phyloP scores from a whole-genome alignment of 192 early-diverging fungal species.

The Coemansia umbellata region DNA sequence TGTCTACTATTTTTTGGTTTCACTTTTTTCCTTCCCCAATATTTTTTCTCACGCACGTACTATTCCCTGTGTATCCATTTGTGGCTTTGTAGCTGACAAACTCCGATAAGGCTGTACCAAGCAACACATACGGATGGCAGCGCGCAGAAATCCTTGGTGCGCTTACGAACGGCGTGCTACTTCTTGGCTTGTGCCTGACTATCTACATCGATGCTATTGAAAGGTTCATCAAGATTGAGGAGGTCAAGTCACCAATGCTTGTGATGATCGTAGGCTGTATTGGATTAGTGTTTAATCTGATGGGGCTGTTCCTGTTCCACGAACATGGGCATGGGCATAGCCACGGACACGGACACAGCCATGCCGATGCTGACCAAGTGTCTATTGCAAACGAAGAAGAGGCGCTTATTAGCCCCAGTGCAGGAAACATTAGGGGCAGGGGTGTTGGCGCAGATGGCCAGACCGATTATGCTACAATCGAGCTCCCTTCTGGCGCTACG shows the following conservation, averaged over 20 bases:
- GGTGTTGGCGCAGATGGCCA: background rate
- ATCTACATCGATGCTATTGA: constrained; percentile 85
- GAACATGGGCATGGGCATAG: constrained; percentile 62
- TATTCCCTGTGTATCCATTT: background rate
- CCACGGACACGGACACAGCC: constrained; percentile 49
- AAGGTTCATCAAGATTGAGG: constrained; percentile 68
- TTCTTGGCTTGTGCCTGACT: constrained; percentile 88
- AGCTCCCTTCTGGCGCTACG: constrained; percentile 3
- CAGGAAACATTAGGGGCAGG: background rate
- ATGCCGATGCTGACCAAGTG: constrained; percentile 39
- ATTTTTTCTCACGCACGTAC: constrained; percentile 27
- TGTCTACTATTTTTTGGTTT: background rate
- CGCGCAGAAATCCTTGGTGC: constrained; percentile 90
- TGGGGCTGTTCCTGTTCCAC: constrained; percentile 81
- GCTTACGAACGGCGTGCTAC: constrained; percentile 85
- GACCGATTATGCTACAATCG: constrained; percentile 22
- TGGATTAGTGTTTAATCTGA: constrained; percentile 72
- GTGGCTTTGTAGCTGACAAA: constrained; percentile 52
- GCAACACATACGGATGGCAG: constrained; percentile 86
- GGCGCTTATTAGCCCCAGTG: constrained; percentile 10
- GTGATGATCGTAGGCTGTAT: constrained; percentile 76
- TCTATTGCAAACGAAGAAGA: constrained; percentile 30
- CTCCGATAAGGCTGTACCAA: constrained; percentile 55
- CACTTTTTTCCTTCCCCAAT: background rate
- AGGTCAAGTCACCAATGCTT: constrained; percentile 64